These are phyloP conservation scores for Colletotrichum australisinense DNA, from an alignment of 2,329 filamentous ascomycete genomes.

Conservation along the genomic window DNA sequence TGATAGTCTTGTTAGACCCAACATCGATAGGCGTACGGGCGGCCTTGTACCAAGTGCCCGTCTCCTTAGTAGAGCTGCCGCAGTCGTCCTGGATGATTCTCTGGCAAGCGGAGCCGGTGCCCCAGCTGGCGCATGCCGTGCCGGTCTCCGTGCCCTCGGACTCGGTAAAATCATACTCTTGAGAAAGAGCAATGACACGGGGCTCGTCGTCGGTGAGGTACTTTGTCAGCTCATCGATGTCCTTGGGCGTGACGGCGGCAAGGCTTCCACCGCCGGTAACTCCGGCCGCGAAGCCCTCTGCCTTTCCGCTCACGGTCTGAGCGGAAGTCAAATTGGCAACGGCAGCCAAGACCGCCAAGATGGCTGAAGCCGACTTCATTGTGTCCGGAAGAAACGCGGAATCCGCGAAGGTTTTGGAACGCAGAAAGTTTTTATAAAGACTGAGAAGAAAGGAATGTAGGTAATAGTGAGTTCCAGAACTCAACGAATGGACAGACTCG, in stretches of 20 bases:
- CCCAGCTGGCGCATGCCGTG: slow-evolving; percentile 41
- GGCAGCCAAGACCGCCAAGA: slow-evolving; percentile 30
- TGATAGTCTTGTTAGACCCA: slow-evolving; percentile 25
- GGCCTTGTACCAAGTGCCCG: slow-evolving; percentile 30
- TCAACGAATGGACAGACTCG: neutral
- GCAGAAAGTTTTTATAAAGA: neutral
- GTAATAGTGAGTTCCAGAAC: slow-evolving; percentile 18
- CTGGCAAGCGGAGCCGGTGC: slow-evolving; percentile 37
- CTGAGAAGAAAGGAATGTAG: neutral
- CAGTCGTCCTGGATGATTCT: slow-evolving; percentile 36
- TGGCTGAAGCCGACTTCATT: slow-evolving; percentile 23
- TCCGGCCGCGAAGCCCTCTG: slow-evolving; percentile 47
- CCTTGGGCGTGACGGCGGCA: slow-evolving; percentile 53
- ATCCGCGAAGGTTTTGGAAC: neutral
- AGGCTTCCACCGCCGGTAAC: slow-evolving; percentile 64
- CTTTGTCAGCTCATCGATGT: slow-evolving; percentile 54
- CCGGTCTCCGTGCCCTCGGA: slow-evolving; percentile 40
- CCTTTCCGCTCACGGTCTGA: slow-evolving; percentile 40
- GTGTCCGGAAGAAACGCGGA: neutral
- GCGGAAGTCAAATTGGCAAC: slow-evolving; percentile 15
- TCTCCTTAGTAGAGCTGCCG: neutral
- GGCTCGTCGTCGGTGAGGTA: slow-evolving; percentile 38
- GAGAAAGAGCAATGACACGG: slow-evolving; percentile 41
- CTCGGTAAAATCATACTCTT: slow-evolving; percentile 43
- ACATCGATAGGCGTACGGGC: slow-evolving; percentile 26